Base-by-base conservation (phyloP, 176 grass and related monocot species). In the Avena sativa region DNA sequence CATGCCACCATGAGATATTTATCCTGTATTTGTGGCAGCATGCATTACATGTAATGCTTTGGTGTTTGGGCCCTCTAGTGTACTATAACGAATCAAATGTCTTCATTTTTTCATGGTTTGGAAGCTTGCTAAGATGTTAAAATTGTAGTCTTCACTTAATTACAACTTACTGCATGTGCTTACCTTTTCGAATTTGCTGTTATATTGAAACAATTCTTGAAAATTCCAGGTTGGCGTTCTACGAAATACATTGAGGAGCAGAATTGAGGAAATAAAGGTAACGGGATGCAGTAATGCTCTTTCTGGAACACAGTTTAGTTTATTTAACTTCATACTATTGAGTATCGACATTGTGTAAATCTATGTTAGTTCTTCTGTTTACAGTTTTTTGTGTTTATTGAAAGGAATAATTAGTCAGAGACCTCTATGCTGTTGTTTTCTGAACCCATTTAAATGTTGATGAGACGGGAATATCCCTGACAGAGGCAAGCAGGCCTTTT, bases 221-320 rank as follows among this genome's bases (percentile, higher is more conserved):
- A 87, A 84, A 78, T 50, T 76, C 36, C 85, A 94, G 91, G 77
- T 69, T 86, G 85, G 88, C 67, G 73, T 76, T 87, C 85, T 94
- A 30, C 90, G 19, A 82, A 87, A 21, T 72, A 65, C 85, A 80
- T 83, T 94, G 81, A 86, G 65, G 78, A 92, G 86, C 40, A 82
- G 91, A n/a, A 15, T 94, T 79, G 88, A 94, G 50, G 85, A 94
- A 59, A 74, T 89, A 84, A 94, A 92, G 90, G 93, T 92, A 90
- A 90, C 26, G 40, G 19, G 15, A 30, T 75, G 51, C 63, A 78
- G 40, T 6, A 76, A 70, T 49, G 32, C 47, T 81, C 85, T 89
- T 79, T 36, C 51, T 86, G 11, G 9, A 71, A 47, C 79, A 11
- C 60, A 16, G 4, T 62, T 46, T 5, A 52, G n/a, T 40, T 61